Percentiles rank a stretch among this genome's conserved stretches.
phyloP scores from a whole-genome alignment of 2,329 filamentous ascomycete genomes.

The Atkinsonella texensis region DNA sequence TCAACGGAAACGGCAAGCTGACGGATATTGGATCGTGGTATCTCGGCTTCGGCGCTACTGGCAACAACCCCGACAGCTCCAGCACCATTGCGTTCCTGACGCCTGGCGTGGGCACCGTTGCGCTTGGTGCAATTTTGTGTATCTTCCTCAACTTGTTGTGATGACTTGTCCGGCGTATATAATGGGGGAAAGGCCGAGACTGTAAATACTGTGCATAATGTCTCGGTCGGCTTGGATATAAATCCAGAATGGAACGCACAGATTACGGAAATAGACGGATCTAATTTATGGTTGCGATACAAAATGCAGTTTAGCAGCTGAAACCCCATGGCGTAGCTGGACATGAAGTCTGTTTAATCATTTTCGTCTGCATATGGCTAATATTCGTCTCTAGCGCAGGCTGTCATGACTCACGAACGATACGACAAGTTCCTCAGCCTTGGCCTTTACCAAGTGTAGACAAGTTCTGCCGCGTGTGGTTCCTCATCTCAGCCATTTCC shows the following conservation, averaged over 20 bases:
- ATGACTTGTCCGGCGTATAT: not conserved
- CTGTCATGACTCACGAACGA: too few species aligned
- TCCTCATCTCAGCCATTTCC: not conserved
- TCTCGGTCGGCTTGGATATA: too few species aligned
- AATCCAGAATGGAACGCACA: too few species aligned
- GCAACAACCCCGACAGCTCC: slow-evolving; percentile 24
- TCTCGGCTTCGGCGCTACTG: slow-evolving; percentile 43
- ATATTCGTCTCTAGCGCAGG: too few species aligned
- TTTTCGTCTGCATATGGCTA: too few species aligned
- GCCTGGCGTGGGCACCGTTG: not conserved
- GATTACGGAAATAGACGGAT: too few species aligned
- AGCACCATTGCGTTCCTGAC: slow-evolving; percentile 1
- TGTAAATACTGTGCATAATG: too few species aligned
- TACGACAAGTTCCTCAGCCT: not conserved
- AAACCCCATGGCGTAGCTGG: too few species aligned
- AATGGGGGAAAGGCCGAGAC: too few species aligned
- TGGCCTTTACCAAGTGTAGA: not conserved
- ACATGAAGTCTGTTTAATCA: too few species aligned
- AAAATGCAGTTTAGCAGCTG: too few species aligned
- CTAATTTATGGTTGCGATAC: too few species aligned
- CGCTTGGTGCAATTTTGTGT: slow-evolving; percentile 2
- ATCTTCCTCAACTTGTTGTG: slow-evolving; percentile 5
- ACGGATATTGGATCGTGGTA: slow-evolving; percentile 73
- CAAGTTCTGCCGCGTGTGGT: not conserved
- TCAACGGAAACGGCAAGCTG: slow-evolving; percentile 53